phyloP scores from a whole-genome alignment of 2,329 filamentous ascomycete species.

The Alternaria atra region DNA sequence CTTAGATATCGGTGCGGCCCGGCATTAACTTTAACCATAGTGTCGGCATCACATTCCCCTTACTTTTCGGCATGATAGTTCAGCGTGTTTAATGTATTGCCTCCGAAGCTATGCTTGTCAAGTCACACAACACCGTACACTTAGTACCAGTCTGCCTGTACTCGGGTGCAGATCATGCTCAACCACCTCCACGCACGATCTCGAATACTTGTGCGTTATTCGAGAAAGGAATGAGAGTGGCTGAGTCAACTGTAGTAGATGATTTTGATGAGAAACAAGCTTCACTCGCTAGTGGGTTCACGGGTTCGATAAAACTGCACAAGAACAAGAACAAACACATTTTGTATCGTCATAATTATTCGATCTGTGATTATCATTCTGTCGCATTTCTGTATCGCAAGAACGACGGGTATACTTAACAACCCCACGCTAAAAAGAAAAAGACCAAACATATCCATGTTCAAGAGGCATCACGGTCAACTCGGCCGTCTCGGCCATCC shows the following conservation, averaged over 20 bases:
- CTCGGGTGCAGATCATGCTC: neutral
- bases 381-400: neutral
- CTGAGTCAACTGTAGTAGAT: neutral
- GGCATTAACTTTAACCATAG: neutral
- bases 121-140: neutral
- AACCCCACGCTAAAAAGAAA: neutral
- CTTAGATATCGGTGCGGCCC: neutral
- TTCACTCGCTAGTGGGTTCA: neutral
- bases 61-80: neutral
- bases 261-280: neutral
- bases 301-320: neutral
- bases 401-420: neutral
- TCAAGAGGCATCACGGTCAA: neutral
- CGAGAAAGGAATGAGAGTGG: too few species aligned
- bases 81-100: neutral
- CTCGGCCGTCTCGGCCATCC: conserved; percentile 15
- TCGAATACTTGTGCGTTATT: too few species aligned
- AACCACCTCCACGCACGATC: neutral
- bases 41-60: neutral
- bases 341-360: neutral
- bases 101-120: neutral
- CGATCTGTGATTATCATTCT: neutral
- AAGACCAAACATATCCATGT: neutral
- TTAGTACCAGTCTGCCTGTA: neutral
- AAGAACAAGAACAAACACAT: neutral